phyloP scores from a whole-genome alignment of 1,139 yeast genomes.

The Spencermartinsiella ligniputridi region DNA sequence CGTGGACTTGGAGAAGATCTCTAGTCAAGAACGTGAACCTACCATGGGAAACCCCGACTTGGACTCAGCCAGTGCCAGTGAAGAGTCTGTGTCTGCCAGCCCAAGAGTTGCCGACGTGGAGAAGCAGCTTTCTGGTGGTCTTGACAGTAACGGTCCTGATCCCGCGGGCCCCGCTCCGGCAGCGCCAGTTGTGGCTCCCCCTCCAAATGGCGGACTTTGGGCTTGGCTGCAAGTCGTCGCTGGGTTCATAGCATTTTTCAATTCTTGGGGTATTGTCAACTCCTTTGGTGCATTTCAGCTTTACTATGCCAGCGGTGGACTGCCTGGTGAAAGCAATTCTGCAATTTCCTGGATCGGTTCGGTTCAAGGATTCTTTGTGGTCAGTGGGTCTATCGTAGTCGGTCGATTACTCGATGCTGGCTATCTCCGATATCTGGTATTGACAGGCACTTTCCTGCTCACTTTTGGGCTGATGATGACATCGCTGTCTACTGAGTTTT shows the following conservation, averaged over 20 bases:
- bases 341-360: conserved; percentile 29
- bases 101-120: not conserved
- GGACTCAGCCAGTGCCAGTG: not conserved
- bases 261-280: conserved; percentile 47
- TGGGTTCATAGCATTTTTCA: conserved; percentile 30
- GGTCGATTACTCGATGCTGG: conserved; percentile 37
- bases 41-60: not conserved
- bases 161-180: not conserved
- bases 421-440: conserved; percentile 22
- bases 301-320: conserved; percentile 47
- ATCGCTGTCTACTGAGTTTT: conserved; percentile 46
- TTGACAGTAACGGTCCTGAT: not conserved
- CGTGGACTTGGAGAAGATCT: not conserved
- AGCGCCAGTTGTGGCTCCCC: conserved; percentile 9
- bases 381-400: conserved; percentile 51
- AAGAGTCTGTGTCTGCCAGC: not conserved
- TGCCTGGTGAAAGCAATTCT: conserved; percentile 35
- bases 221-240: conserved; percentile 34
- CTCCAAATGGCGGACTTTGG: conserved; percentile 31
- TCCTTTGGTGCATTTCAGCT: conserved; percentile 60
- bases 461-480: conserved; percentile 48
- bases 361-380: conserved; percentile 33
- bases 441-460: conserved; percentile 42
- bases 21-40: not conserved
- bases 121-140: not conserved